Conservation (phyloP, 2,329 filamentous ascomycete species). For the Camptophora hylomeconis region DNA sequence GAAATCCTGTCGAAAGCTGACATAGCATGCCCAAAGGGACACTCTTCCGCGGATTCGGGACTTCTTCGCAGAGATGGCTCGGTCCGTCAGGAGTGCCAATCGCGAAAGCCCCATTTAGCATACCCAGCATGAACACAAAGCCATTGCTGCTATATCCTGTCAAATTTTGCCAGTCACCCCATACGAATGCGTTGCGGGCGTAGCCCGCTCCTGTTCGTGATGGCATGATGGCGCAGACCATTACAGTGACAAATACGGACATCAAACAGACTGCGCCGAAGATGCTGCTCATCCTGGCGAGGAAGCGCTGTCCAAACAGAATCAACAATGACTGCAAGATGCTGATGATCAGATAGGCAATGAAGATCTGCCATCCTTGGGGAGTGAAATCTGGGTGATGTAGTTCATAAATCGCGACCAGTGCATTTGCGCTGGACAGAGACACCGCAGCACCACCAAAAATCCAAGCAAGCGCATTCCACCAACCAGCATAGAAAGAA, state of each 20-base stretch:
- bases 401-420: slow-evolving; percentile 46
- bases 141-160: slow-evolving; percentile 32
- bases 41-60: slow-evolving; percentile 47
- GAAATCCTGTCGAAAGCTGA: not conserved
- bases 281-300: too few species aligned
- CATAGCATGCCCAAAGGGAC: slow-evolving; percentile 35
- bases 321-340: too few species aligned
- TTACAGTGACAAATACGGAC: slow-evolving; percentile 33
- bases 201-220: slow-evolving; percentile 27
- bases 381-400: slow-evolving; percentile 41
- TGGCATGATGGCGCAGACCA: slow-evolving; percentile 20
- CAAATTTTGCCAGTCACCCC: slow-evolving; percentile 39
- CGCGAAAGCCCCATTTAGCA: slow-evolving; percentile 56
- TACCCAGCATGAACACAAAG: slow-evolving; percentile 53
- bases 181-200: slow-evolving; percentile 37
- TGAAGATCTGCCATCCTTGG: slow-evolving; percentile 44
- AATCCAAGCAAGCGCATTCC: slow-evolving; percentile 40
- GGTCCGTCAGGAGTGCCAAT: slow-evolving; percentile 54
- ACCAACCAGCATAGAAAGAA: slow-evolving; percentile 32
- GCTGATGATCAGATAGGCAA: slow-evolving; percentile 36
- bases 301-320: too few species aligned
- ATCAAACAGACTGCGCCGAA: slow-evolving; percentile 3
- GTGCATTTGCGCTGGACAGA: slow-evolving; percentile 30
- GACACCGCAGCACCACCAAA: slow-evolving; percentile 47
- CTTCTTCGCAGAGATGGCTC: slow-evolving; percentile 52